Percentiles rank a stretch among this genome's conserved stretches.
Conservation (phyloP, 2,329 filamentous ascomycete species). For the Monilinia fructigena region DNA sequence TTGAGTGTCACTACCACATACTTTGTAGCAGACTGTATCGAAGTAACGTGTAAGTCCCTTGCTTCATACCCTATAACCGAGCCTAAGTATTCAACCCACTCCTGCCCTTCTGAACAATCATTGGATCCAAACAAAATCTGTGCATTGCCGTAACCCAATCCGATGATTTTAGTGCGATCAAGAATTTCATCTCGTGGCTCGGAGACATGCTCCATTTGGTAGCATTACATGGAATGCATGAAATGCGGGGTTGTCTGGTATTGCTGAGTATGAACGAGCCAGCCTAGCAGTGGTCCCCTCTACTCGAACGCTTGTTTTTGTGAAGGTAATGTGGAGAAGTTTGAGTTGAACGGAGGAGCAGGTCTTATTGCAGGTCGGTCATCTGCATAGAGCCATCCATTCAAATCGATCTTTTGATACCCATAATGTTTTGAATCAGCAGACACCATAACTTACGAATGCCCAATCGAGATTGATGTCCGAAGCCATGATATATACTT, state of each 20-base stretch:
- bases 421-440: background rate
- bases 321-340: background rate
- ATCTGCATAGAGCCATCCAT: background rate
- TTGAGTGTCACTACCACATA: background rate
- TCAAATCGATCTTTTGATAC: background rate
- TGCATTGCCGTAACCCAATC: background rate
- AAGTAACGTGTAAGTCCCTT: background rate
- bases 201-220: background rate
- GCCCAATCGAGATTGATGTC: background rate
- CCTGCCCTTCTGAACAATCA: background rate
- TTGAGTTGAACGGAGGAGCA: background rate
- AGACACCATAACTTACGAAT: background rate
- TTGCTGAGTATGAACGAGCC: background rate
- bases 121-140: background rate
- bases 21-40: background rate
- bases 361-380: background rate
- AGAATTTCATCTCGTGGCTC: background rate
- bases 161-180: background rate
- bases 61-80: background rate
- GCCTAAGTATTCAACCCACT: background rate
- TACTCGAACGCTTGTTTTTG: background rate
- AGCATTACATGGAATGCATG: background rate
- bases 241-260: background rate
- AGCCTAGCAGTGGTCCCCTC: background rate
- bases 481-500: background rate